phyloP scores from a whole-genome alignment of 1,284 basidiomycete species.

The Ceratobasidium sp. region DNA sequence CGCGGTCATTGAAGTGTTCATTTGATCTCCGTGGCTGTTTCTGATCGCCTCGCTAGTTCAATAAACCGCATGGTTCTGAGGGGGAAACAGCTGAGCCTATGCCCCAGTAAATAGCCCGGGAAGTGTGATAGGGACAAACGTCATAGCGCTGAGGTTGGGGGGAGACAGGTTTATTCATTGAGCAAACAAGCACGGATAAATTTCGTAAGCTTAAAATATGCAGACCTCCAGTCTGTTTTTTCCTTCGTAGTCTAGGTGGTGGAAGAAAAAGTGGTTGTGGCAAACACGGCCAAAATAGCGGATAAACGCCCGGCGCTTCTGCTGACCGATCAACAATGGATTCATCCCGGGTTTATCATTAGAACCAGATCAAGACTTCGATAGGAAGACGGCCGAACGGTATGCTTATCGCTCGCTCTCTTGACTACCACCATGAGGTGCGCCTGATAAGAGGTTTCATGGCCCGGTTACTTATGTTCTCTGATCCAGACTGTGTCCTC shows the following conservation, averaged over 20 bases:
- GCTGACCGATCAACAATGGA: constrained; percentile 9
- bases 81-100: too few relatives aligned
- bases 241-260: too few relatives aligned
- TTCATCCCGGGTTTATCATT: too few relatives aligned
- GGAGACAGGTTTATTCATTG: too few relatives aligned
- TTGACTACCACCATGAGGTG: constrained; percentile 38
- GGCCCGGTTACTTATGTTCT: background rate
- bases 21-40: background rate
- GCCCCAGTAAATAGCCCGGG: too few relatives aligned
- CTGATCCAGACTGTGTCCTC: constrained; percentile 46
- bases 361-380: constrained; percentile 21
- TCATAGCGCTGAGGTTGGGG: too few relatives aligned
- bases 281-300: background rate
- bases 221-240: too few relatives aligned
- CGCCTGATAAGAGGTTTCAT: background rate
- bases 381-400: constrained; percentile 23
- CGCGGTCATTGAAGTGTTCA: background rate
- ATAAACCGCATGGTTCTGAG: too few relatives aligned
- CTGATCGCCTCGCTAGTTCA: background rate
- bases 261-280: background rate
- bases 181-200: too few relatives aligned
- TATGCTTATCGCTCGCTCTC: constrained; percentile 34
- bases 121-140: too few relatives aligned
- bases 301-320: constrained; percentile 4
- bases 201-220: too few relatives aligned